Evolutionary conservation across 2,329 filamentous ascomycete species (phyloP).

Genomic region (Orbilia ellipsospora): DNA sequence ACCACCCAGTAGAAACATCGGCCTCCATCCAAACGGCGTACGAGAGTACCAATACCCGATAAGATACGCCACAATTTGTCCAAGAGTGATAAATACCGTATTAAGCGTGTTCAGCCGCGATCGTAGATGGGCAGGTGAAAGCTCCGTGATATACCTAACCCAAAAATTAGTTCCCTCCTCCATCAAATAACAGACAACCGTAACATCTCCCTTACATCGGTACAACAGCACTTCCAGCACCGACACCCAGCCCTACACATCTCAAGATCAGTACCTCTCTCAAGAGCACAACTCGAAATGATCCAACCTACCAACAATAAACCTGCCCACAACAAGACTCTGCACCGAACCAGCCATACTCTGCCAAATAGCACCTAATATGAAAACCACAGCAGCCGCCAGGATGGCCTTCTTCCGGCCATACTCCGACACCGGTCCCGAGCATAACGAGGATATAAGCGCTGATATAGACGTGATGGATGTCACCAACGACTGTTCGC

Average conservation of each 20-base stretch:
- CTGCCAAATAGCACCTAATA: slow-evolving; percentile 75
- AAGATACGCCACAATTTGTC: slow-evolving; percentile 88
- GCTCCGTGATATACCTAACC: slow-evolving; percentile 79
- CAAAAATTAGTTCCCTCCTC: no score
- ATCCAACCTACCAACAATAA: slow-evolving; percentile 67
- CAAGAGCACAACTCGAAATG: background rate
- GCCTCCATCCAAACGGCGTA: slow-evolving; percentile 75
- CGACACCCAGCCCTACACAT: slow-evolving; percentile 74
- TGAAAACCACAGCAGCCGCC: slow-evolving; percentile 74
- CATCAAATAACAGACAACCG: no score
- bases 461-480: slow-evolving; percentile 76
- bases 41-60: slow-evolving; percentile 74
- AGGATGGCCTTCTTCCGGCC: slow-evolving; percentile 73
- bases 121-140: slow-evolving; percentile 79
- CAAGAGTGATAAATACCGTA: slow-evolving; percentile 83
- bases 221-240: slow-evolving; percentile 81
- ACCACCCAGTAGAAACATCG: slow-evolving; percentile 89
- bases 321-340: slow-evolving; percentile 75
- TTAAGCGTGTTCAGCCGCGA: slow-evolving; percentile 85
- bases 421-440: slow-evolving; percentile 72
- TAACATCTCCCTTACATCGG: slow-evolving; percentile 69
- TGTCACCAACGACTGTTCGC: slow-evolving; percentile 77
- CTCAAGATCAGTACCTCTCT: slow-evolving; percentile 4
- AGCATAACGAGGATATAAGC: slow-evolving; percentile 72
- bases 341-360: slow-evolving; percentile 70